Evolutionary conservation across 805 yeast genomes (phyloP), one percentile per base, ranked within the genome.

Genomic region (Peterozyma toletana): DNA sequence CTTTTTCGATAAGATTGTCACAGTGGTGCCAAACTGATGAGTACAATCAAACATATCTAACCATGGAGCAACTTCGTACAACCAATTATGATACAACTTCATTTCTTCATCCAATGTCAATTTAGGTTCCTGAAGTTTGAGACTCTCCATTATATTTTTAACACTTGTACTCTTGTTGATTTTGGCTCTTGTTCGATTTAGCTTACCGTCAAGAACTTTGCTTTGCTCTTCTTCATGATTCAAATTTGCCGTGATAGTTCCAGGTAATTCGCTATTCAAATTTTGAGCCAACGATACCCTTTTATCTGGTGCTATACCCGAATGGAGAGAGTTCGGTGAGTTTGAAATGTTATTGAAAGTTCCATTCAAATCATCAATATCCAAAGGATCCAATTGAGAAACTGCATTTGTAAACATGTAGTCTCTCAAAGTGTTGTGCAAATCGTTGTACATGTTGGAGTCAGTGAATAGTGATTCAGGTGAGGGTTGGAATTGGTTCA

Each of bases 321-420:
- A 50, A 37, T 11, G 50, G 27, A 21, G 27, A 21, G 27, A 21
- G 7, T 21, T 21, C 44, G 33, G 51, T 48, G 15, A 43, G 45
- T 35, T 47, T 45, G 15, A 29, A 10, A 16, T 21, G 15, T 36
- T 29, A 11, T 36, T 42, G 38, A 30, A 36, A 11, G 49, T 41
- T 21, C 27, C 27, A 21, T 21, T 21, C 27, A 4, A 21, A 7
- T 21, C 27, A 21, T 21, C 27, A 21, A 21, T 21, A 21, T 21
- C 27, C 27, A 21, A 21, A 5, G 50, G 46, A 5, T 36, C 42
- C 40, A 47, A 13, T 3, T 39, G n/a, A 14, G 47, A 45, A 17
- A 51, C 50, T 0, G 67, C 69, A 46, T 63, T 66, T 10, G 66
- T 62, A 48, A 62, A 64, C 68, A 66, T 64, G 41, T 60, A 66